phyloP scores from a whole-genome alignment of 306 rosid genomes.

The Acacia confusa region DNA sequence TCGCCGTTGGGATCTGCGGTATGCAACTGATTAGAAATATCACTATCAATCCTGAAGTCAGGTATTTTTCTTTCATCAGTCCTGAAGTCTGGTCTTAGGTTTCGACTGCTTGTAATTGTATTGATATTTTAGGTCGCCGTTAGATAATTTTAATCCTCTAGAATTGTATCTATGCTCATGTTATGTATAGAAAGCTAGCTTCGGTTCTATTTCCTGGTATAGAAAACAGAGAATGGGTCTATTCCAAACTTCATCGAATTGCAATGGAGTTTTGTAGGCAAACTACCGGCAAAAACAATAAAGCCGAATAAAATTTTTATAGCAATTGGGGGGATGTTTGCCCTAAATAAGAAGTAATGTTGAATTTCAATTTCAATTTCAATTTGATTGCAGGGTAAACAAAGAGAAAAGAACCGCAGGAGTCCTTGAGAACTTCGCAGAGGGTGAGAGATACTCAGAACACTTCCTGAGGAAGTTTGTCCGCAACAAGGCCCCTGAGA shows the following conservation, averaged over 20 bases:
- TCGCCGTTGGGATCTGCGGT: slow-evolving; percentile 79
- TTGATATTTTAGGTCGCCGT: neutral
- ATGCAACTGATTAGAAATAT: slow-evolving; percentile 88
- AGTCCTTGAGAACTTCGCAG: slow-evolving; percentile 69
- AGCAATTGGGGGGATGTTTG: neutral
- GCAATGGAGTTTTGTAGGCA: neutral
- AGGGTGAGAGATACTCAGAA: slow-evolving; percentile 55
- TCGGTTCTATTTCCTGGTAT: neutral
- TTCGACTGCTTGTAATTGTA: neutral
- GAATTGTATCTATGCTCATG: neutral
- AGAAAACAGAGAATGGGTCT: neutral
- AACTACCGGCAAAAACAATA: neutral
- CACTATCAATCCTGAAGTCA: slow-evolving; percentile 81
- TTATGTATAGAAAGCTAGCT: neutral
- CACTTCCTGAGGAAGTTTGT: slow-evolving; percentile 65
- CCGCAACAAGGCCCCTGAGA: slow-evolving; percentile 57
- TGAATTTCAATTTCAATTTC: slow-evolving; percentile 22
- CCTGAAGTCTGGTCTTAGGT: neutral
- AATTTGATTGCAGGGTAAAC: slow-evolving; percentile 55
- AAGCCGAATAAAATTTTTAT: neutral
- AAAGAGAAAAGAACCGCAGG: slow-evolving; percentile 89
- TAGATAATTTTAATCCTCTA: neutral
- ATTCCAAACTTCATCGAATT: neutral
- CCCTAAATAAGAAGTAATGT: neutral
- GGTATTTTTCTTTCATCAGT: slow-evolving; percentile 37